Percentiles rank a stretch among this genome's conserved stretches.
phyloP scores from a whole-genome alignment of 257 asterid species.

The Ajuga chamaepitys region DNA sequence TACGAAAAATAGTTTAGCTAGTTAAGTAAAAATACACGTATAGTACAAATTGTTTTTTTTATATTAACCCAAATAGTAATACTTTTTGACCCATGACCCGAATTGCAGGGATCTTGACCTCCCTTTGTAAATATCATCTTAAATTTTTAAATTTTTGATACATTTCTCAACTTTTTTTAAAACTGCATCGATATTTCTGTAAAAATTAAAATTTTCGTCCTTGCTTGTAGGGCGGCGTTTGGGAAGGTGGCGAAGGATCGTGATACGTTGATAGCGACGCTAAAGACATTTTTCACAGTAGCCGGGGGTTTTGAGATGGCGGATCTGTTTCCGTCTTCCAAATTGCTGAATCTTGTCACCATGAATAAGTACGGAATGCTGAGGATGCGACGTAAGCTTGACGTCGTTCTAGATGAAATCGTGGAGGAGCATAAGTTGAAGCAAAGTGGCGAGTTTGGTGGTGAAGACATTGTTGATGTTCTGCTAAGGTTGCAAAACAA shows the following conservation, averaged over 20 bases:
- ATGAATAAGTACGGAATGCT: constrained; percentile 4
- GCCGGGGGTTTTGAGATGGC: constrained; percentile 21
- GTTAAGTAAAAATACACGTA: too few species aligned
- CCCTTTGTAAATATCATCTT: too few species aligned
- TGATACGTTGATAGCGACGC: neutral
- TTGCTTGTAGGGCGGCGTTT: constrained; percentile 31
- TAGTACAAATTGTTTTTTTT: too few species aligned
- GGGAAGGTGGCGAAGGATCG: constrained; percentile 18
- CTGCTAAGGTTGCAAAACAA: constrained; percentile 17
- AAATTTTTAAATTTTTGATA: too few species aligned
- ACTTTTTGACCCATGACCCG: too few species aligned
- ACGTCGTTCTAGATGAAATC: constrained; percentile 23
- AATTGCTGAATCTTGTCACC: constrained; percentile 8
- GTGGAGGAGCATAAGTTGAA: constrained; percentile 24
- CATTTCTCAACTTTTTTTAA: too few species aligned
- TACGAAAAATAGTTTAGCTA: too few species aligned
- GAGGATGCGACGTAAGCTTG: constrained; percentile 14
- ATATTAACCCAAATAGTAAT: too few species aligned
- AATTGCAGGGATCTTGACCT: too few species aligned
- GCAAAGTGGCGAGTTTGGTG: constrained; percentile 14
- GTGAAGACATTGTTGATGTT: constrained; percentile 26
- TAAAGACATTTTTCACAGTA: constrained; percentile 6
- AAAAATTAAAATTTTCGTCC: too few species aligned
- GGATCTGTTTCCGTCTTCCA: constrained; percentile 29
- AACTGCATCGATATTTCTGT: too few species aligned